Conservation (phyloP, 257 asterid genomes). For the Scutellaria galericulata region DNA sequence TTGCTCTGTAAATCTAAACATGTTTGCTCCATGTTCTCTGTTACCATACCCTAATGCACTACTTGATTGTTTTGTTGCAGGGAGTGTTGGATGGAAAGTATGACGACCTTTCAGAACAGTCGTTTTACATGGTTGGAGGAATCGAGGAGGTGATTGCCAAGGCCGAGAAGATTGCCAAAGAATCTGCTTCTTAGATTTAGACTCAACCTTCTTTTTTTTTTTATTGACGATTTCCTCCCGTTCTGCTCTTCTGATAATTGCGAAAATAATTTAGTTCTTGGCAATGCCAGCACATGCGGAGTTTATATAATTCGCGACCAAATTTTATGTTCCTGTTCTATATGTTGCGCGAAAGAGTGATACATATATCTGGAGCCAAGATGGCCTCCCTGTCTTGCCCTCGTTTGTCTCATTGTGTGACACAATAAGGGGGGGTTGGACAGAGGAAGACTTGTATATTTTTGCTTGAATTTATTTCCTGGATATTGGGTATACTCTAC, state of each 20-base stretch:
- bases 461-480: conserved; percentile 42
- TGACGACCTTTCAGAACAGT: conserved; percentile 89
- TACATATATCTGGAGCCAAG: conserved; percentile 46
- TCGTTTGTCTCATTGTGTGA: conserved; percentile 46
- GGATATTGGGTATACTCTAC: conserved; percentile 34
- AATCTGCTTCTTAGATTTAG: conserved; percentile 64
- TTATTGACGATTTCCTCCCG: conserved; percentile 29
- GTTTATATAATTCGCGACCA: conserved; percentile 42
- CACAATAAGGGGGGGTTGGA: conserved; percentile 53
- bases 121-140: conserved; percentile 99
- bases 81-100: conserved; percentile 94
- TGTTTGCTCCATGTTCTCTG: not conserved
- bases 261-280: conserved; percentile 71
- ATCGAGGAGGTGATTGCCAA: conserved; percentile 92
- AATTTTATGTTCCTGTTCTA: conserved; percentile 34
- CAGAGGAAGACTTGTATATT: conserved; percentile 61
- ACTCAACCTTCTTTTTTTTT: conserved; percentile 12
- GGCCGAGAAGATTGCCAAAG: conserved; percentile 98
- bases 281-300: conserved; percentile 47
- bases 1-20: not conserved
- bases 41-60: conserved; percentile 15
- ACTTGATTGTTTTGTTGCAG: conserved; percentile 45
- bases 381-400: conserved; percentile 45
- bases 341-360: conserved; percentile 42
- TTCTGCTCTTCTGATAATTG: conserved; percentile 46